Conservation (phyloP, 352 stramenopile genomes). For the Albugo candida region DNA sequence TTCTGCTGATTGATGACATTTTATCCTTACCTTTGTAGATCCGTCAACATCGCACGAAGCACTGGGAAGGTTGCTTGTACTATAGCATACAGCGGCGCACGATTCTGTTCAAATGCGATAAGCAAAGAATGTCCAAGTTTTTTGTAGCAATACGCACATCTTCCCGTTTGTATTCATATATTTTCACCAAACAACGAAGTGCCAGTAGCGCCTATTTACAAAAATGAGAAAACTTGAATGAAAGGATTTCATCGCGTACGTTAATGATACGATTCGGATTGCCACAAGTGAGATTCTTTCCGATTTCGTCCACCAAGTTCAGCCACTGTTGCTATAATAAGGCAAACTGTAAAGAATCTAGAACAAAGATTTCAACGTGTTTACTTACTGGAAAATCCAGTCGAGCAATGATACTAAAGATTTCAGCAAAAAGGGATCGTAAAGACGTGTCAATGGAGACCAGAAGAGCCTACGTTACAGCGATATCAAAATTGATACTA, state of each 20-base stretch:
- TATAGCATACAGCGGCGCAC: conserved; percentile 83
- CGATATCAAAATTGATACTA: neutral
- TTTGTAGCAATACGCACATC: conserved; percentile 21
- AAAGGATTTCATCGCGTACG: conserved; percentile 7
- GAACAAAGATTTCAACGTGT: neutral
- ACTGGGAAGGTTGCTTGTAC: conserved; percentile 86
- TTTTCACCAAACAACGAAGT: conserved; percentile 91
- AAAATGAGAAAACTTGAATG: neutral
- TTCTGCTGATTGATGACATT: conserved; percentile 7
- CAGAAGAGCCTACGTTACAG: conserved; percentile 56
- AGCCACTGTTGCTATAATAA: conserved; percentile 67
- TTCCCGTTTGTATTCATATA: conserved; percentile 94
- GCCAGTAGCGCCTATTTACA: conserved; percentile 85
- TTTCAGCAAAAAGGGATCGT: conserved; percentile 85
- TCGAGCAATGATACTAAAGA: conserved; percentile 84
- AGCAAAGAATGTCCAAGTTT: conserved; percentile 1
- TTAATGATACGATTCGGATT: conserved; percentile 75
- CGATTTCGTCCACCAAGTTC: conserved; percentile 74
- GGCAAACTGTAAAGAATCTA: neutral
- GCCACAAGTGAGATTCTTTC: conserved; percentile 78
- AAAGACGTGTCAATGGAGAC: conserved; percentile 79
- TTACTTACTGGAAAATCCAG: conserved; percentile 86
- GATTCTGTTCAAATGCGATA: conserved; percentile 12
- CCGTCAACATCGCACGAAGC: conserved; percentile 80
- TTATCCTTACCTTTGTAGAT: conserved; percentile 17